These are phyloP conservation scores for Aspergillus cristatus DNA, from an alignment of 495 filamentous ascomycete species.

Conservation along the genomic window DNA sequence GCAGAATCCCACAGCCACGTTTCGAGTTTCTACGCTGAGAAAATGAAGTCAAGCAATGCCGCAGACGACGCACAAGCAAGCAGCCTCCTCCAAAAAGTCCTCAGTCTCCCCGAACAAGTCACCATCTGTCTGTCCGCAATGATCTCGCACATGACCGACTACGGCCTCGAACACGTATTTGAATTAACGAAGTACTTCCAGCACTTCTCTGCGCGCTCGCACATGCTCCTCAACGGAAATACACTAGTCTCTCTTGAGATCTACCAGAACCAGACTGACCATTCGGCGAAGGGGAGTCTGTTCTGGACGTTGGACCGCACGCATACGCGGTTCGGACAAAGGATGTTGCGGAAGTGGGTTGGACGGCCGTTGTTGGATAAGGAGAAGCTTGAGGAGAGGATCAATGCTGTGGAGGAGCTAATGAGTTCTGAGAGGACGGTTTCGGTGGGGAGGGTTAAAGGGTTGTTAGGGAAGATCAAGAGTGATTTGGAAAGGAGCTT, in stretches of 20 bases:
- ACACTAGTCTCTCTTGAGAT: constrained; percentile 91
- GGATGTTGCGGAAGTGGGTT: constrained; percentile 90
- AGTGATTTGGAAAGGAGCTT: constrained; percentile 85
- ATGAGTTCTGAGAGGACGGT: constrained; percentile 53
- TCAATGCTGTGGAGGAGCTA: constrained; percentile 83
- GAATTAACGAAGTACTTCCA: constrained; percentile 97
- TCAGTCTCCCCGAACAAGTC: constrained; percentile 75
- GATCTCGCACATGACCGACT: constrained; percentile 90
- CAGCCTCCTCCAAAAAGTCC: constrained; percentile 71
- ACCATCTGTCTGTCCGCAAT: constrained; percentile 92
- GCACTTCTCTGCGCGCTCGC: constrained; percentile 85
- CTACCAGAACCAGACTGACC: constrained; percentile 90
- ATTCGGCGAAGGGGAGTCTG: constrained; percentile 76
- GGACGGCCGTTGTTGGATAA: constrained; percentile 83
- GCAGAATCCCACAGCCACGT: constrained; percentile 83
- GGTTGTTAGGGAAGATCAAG: constrained; percentile 59
- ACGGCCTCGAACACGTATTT: constrained; percentile 93
- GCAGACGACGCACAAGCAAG: constrained; percentile 40
- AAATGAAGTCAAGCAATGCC: constrained; percentile 54
- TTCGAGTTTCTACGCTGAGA: constrained; percentile 86
- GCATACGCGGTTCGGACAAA: constrained; percentile 77
- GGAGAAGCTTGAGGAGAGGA: constrained; percentile 66
- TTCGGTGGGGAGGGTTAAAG: constrained; percentile 62
- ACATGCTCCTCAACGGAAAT: constrained; percentile 96
- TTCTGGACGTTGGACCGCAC: constrained; percentile 96